phyloP scores from a whole-genome alignment of 306 rosid genomes.

The Vachellia collinsii region DNA sequence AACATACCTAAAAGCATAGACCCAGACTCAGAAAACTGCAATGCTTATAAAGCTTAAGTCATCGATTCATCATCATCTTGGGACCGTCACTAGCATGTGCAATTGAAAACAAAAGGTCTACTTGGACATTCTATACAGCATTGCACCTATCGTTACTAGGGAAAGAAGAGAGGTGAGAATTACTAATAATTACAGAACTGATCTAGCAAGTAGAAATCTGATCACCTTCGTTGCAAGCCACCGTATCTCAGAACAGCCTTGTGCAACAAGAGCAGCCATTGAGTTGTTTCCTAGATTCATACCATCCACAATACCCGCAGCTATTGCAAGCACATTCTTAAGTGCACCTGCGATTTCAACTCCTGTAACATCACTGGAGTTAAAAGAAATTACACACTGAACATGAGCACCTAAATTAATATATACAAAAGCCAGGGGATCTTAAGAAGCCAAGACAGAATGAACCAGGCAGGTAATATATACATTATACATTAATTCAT shows the following conservation, averaged over 20 bases:
- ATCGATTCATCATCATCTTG: not conserved
- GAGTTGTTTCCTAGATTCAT: constrained; percentile 96
- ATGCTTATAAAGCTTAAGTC: constrained; percentile 13
- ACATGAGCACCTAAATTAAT: constrained; percentile 36
- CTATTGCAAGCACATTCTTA: constrained; percentile 92
- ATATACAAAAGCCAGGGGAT: constrained; percentile 18
- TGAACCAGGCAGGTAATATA: constrained; percentile 23
- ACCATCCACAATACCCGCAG: constrained; percentile 95
- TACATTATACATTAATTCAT: constrained; percentile 9
- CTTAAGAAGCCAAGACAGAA: constrained; percentile 13
- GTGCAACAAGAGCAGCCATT: constrained; percentile 97
- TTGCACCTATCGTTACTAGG: constrained; percentile 24
- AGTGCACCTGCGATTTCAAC: constrained; percentile 98
- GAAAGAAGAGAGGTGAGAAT: not conserved
- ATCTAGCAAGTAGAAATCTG: constrained; percentile 1
- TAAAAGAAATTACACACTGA: constrained; percentile 84
- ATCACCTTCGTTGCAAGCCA: constrained; percentile 95
- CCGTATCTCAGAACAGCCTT: constrained; percentile 96
- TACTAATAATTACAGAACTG: constrained; percentile 11
- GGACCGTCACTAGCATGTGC: constrained; percentile 1
- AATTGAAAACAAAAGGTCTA: not conserved
- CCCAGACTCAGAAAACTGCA: not conserved
- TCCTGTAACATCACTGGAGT: constrained; percentile 98
- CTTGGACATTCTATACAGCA: not conserved
- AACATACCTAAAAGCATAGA: not conserved